A percentile compares a stretch with the other conserved stretches of the same genome.
These are phyloP conservation scores for Ministeria vibrans DNA, from an alignment of 78 protist genomes.

Conservation along the genomic window DNA sequence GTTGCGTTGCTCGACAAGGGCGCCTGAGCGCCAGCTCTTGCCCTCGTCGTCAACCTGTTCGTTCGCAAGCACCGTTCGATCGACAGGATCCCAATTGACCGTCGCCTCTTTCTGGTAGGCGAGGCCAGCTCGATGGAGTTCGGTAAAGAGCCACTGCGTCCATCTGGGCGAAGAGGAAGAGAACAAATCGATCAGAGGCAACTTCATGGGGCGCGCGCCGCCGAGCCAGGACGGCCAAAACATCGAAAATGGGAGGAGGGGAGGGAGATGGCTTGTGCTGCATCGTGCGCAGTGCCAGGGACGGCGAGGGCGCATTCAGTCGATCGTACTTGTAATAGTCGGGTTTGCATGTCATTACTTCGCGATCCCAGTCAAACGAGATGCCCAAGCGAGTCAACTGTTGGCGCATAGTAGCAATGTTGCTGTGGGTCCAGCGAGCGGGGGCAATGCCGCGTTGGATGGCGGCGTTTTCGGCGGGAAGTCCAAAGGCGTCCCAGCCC, in stretches of 20 bases:
- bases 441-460: conserved; percentile 60
- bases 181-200: neutral
- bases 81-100: conserved; percentile 87
- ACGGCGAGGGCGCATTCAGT: too few species aligned
- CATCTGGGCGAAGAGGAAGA: conserved; percentile 21
- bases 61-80: conserved; percentile 86
- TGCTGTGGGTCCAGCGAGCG: conserved; percentile 62
- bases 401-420: conserved; percentile 60
- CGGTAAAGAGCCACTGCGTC: conserved; percentile 88
- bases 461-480: conserved; percentile 91
- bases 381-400: conserved; percentile 51
- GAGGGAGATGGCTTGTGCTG: too few species aligned
- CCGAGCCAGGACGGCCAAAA: too few species aligned
- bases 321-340: conserved; percentile 64
- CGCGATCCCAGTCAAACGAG: conserved; percentile 64
- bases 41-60: conserved; percentile 81
- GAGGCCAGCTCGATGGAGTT: conserved; percentile 53
- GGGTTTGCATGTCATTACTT: conserved; percentile 64
- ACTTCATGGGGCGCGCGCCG: neutral
- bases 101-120: conserved; percentile 61
- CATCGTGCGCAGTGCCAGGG: too few species aligned
- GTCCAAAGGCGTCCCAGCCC: conserved; percentile 89
- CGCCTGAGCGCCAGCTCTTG: conserved; percentile 82
- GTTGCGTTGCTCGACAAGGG: conserved; percentile 56
- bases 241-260: too few species aligned